Conservation (phyloP, 2,329 filamentous ascomycete species). For the Cytospora piceae region DNA sequence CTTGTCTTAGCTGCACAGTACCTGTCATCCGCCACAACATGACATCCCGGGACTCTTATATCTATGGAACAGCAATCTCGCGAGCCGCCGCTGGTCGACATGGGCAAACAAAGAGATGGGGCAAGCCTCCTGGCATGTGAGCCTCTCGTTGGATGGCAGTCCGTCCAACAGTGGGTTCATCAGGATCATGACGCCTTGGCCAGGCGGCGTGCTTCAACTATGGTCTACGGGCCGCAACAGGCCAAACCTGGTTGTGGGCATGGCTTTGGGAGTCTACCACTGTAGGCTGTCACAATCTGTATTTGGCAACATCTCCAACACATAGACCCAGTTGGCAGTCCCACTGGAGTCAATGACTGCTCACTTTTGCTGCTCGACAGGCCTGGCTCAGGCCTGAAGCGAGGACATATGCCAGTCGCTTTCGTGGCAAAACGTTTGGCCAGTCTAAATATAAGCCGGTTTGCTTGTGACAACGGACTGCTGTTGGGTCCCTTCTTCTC, state of each 20-base stretch:
- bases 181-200: slow-evolving; percentile 5
- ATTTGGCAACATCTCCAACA: slow-evolving; percentile 23
- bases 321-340: not conserved
- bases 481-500: slow-evolving; percentile 17
- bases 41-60: slow-evolving; percentile 2
- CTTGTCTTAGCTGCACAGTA: slow-evolving; percentile 2
- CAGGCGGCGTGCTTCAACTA: not conserved
- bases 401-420: slow-evolving; percentile 10
- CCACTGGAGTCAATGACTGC: not conserved
- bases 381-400: slow-evolving; percentile 12
- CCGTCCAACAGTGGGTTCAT: not conserved
- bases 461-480: not conserved
- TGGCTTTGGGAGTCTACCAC: slow-evolving; percentile 9
- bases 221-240: slow-evolving; percentile 10
- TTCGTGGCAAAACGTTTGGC: not conserved
- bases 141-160: slow-evolving; percentile 16
- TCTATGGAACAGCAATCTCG: slow-evolving; percentile 19
- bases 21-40: slow-evolving; percentile 3
- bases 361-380: slow-evolving; percentile 1
- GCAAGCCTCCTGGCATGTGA: slow-evolving; percentile 7
- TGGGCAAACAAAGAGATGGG: slow-evolving; percentile 6
- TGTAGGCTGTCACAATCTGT: not conserved
- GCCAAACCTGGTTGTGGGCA: slow-evolving; percentile 13
- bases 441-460: slow-evolving; percentile 16
- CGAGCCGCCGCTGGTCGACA: slow-evolving; percentile 13